Evolutionary conservation across 2,329 filamentous ascomycete species (phyloP).

Genomic region (Pseudodiploospora longispora): DNA sequence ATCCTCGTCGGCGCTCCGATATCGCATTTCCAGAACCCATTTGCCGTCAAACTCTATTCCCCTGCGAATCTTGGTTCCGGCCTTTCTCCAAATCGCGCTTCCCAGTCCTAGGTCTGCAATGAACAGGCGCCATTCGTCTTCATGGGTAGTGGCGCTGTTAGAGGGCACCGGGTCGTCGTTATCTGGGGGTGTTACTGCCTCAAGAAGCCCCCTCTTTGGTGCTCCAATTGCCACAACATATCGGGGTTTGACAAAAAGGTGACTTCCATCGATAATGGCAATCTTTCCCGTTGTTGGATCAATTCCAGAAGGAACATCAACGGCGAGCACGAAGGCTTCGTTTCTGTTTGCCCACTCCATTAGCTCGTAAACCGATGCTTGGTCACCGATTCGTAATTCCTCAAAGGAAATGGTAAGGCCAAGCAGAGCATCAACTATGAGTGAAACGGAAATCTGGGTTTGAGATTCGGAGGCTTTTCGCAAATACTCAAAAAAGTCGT

Average conservation of each 20-base stretch:
- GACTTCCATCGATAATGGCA: slow-evolving; percentile 62
- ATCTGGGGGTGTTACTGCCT: slow-evolving; percentile 54
- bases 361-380: slow-evolving; percentile 77
- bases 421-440: slow-evolving; percentile 84
- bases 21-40: slow-evolving; percentile 71
- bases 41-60: slow-evolving; percentile 82
- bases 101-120: slow-evolving; percentile 83
- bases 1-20: slow-evolving; percentile 29
- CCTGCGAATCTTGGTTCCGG: slow-evolving; percentile 69
- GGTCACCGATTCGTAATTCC: slow-evolving; percentile 73
- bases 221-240: slow-evolving; percentile 81
- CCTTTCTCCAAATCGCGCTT: slow-evolving; percentile 76
- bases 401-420: slow-evolving; percentile 84
- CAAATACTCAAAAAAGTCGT: slow-evolving; percentile 53
- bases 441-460: slow-evolving; percentile 52
- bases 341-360: slow-evolving; percentile 91
- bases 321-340: slow-evolving; percentile 71
- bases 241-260: slow-evolving; percentile 71
- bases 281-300: slow-evolving; percentile 68
- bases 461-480: slow-evolving; percentile 34
- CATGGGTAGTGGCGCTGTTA: slow-evolving; percentile 25
- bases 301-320: slow-evolving; percentile 88
- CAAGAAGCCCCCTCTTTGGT: slow-evolving; percentile 75
- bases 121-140: slow-evolving; percentile 67
- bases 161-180: slow-evolving; percentile 28